Percentiles rank a stretch among this genome's conserved stretches.
Evolutionary conservation across 2,329 filamentous ascomycete genomes (phyloP).

Genomic region (Aspergillus neoniger): DNA sequence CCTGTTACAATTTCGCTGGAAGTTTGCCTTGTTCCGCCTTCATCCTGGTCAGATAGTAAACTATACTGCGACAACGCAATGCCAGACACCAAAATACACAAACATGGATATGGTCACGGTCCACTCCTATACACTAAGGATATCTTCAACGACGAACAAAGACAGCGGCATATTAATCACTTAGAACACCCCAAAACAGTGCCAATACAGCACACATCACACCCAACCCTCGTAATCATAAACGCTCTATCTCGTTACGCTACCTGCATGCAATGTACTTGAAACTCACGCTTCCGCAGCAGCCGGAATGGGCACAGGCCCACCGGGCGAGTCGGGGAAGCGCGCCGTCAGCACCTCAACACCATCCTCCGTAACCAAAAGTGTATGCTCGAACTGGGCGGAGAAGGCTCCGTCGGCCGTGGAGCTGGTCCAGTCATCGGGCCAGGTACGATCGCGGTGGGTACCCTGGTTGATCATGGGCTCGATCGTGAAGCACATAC

Average conservation of each 20-base stretch:
- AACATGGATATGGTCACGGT: not conserved
- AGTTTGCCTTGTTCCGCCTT: not conserved
- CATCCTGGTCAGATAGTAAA: not conserved
- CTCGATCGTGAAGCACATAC: conserved; percentile 99
- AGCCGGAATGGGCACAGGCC: conserved; percentile 63
- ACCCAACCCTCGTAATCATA: conserved; percentile 1
- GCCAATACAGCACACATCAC: not conserved
- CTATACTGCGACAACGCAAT: not conserved
- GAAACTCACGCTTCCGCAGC: conserved; percentile 16
- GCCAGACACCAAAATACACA: not conserved
- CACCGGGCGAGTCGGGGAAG: conserved; percentile 71
- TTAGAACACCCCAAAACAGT: not conserved
- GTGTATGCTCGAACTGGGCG: conserved; percentile 91
- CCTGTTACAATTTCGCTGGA: not conserved
- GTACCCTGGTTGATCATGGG: conserved; percentile 96
- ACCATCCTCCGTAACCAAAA: conserved; percentile 79
- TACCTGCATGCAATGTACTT: conserved; percentile 4
- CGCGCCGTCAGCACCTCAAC: conserved; percentile 80
- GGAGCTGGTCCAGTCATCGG: conserved; percentile 96
- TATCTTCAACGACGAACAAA: conserved; percentile 1
- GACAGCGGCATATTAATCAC: conserved; percentile 1
- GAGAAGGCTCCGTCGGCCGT: conserved; percentile 87
- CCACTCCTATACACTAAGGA: conserved; percentile 9
- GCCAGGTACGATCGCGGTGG: conserved; percentile 93
- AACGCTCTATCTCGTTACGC: conserved; percentile 14